These are phyloP conservation scores for Mimosa bimucronata DNA, from an alignment of 306 rosid genomes.

Conservation along the genomic window DNA sequence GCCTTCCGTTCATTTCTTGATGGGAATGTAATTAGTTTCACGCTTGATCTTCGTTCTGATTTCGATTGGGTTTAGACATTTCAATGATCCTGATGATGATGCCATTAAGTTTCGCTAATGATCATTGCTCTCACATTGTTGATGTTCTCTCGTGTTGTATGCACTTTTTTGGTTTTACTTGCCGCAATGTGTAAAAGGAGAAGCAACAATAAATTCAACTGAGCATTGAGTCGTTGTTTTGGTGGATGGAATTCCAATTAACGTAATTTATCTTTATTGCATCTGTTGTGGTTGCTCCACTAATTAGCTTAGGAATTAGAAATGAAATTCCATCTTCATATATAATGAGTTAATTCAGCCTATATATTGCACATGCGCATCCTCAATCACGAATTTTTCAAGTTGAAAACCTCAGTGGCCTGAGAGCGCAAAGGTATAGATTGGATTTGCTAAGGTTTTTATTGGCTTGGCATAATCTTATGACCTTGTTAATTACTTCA, in stretches of 20 bases:
- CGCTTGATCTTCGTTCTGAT: neutral
- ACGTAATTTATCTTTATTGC: neutral
- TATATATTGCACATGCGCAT: neutral
- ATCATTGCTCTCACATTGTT: neutral
- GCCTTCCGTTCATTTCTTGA: slow-evolving; percentile 1
- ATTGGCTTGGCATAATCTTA: neutral
- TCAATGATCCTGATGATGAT: neutral
- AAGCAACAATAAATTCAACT: neutral
- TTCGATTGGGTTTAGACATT: neutral
- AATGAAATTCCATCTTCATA: neutral
- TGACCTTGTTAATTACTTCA: neutral
- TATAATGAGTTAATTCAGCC: neutral
- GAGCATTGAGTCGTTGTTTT: slow-evolving; percentile 4
- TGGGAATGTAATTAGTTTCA: slow-evolving; percentile 32
- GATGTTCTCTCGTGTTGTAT: neutral
- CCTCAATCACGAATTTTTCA: neutral
- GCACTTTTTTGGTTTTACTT: neutral
- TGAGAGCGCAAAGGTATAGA: neutral
- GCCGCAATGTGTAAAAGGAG: neutral
- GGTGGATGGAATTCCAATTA: neutral
- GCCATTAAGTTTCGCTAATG: neutral
- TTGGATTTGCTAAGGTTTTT: neutral
- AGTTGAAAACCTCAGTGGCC: slow-evolving; percentile 3
- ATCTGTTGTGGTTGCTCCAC: slow-evolving; percentile 7
- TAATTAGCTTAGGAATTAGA: neutral